Evolutionary conservation across 2,329 filamentous ascomycete species (phyloP).

Genomic region (Claviceps sp.): DNA sequence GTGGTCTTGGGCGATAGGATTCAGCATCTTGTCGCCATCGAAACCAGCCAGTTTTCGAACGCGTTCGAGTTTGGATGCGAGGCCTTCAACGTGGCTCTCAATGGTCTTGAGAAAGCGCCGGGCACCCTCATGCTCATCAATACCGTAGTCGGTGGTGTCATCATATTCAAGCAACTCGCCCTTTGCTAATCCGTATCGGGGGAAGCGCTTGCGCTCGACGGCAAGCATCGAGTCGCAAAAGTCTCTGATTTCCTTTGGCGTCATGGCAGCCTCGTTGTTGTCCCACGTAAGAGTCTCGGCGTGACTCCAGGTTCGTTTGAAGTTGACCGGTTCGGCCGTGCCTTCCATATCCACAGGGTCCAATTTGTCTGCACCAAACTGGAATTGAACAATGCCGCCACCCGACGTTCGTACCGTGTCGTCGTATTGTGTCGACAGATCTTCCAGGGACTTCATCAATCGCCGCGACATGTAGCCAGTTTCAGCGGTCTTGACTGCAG

Average conservation of each 20-base stretch:
- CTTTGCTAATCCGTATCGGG: constrained; percentile 24
- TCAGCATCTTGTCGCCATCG: constrained; percentile 16
- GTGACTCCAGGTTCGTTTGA: constrained; percentile 82
- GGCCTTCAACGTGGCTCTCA: constrained; percentile 51
- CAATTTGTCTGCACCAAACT: constrained; percentile 89
- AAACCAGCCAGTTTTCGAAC: constrained; percentile 39
- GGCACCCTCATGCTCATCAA: constrained; percentile 71
- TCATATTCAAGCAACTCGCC: constrained; percentile 53
- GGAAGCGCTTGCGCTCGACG: constrained; percentile 51
- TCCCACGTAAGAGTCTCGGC: constrained; percentile 63
- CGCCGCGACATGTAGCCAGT: constrained; percentile 98
- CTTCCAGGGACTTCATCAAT: constrained; percentile 94
- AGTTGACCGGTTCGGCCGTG: constrained; percentile 80
- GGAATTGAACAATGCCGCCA: constrained; percentile 85
- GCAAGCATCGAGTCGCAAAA: constrained; percentile 57
- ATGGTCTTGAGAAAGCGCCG: constrained; percentile 72
- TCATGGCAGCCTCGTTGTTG: constrained; percentile 59
- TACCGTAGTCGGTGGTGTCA: constrained; percentile 52
- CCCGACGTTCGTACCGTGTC: constrained; percentile 87
- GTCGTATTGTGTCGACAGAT: constrained; percentile 87
- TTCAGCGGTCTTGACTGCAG: constrained; percentile 95
- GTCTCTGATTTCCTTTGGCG: constrained; percentile 58
- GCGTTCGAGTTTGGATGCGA: constrained; percentile 46
- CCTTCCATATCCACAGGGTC: constrained; percentile 98
- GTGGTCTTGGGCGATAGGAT: constrained; percentile 21